These are phyloP conservation scores for Colletotrichum aenigma DNA, from an alignment of 2,329 filamentous ascomycete genomes.

Conservation along the genomic window DNA sequence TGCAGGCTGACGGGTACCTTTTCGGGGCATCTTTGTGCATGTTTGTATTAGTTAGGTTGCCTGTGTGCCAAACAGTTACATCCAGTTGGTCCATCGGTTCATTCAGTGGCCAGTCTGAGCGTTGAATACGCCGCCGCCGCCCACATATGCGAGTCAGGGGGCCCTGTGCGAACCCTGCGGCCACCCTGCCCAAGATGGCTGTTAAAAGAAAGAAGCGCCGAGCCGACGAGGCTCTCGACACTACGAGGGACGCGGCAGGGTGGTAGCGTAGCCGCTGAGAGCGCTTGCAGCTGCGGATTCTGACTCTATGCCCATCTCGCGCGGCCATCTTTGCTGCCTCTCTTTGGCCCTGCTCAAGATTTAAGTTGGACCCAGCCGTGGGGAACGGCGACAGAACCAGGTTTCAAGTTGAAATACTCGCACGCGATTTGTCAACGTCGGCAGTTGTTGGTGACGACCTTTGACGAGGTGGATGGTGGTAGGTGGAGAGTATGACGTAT, in stretches of 20 bases:
- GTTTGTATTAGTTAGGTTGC: background rate
- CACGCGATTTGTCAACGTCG: conserved; percentile 18
- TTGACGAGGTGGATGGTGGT: background rate
- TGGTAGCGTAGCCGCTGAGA: background rate
- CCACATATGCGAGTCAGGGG: conserved; percentile 15
- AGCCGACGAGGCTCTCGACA: background rate
- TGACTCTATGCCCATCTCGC: background rate
- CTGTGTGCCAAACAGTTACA: background rate
- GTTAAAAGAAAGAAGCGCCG: background rate
- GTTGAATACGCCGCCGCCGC: background rate
- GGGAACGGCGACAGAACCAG: conserved; percentile 14
- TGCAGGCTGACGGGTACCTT: background rate
- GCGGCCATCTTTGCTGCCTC: background rate
- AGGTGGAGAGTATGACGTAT: conserved; percentile 16
- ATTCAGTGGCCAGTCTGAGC: background rate
- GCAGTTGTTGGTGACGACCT: conserved; percentile 13
- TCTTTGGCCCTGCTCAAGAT: background rate
- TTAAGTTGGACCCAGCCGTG: conserved; percentile 11
- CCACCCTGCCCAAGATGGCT: background rate
- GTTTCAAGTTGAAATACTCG: conserved; percentile 19
- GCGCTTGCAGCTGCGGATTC: conserved; percentile 16
- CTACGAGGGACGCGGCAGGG: background rate
- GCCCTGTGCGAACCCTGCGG: conserved; percentile 11
- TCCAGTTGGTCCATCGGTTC: background rate
- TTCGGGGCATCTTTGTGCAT: background rate